A percentile compares a stretch with the other conserved stretches of the same genome.
Conservation (phyloP, 129 eudicot genomes). For the Saposhnikovia divaricata region DNA sequence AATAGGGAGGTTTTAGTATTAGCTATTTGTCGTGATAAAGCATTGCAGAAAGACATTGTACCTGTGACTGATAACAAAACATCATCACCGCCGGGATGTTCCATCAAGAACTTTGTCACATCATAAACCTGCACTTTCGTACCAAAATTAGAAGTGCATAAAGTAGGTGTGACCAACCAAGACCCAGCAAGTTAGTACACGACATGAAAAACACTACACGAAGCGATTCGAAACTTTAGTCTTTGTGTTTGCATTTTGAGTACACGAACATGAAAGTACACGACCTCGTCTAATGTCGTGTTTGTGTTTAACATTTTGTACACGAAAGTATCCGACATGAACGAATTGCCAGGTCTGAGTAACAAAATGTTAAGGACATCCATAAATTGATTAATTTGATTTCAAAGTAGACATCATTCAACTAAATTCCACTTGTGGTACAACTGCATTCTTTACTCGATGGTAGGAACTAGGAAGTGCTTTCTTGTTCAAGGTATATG, state of each 20-base stretch:
- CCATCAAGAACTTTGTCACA: slow-evolving; percentile 90
- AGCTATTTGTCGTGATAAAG: not conserved
- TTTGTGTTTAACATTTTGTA: too few relatives aligned
- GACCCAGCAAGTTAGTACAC: too few relatives aligned
- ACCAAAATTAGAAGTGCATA: not conserved
- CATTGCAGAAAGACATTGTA: slow-evolving; percentile 15
- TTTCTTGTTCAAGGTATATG: not conserved
- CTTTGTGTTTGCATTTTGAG: too few relatives aligned
- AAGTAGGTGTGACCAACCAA: not conserved
- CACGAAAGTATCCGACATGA: too few relatives aligned
- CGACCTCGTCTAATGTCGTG: too few relatives aligned
- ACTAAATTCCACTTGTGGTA: not conserved
- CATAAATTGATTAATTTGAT: not conserved
- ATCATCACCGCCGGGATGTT: slow-evolving; percentile 97
- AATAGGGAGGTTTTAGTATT: not conserved
- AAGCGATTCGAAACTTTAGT: too few relatives aligned
- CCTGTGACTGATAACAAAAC: slow-evolving; percentile 87
- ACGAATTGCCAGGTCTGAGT: not conserved
- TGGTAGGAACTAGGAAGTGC: not conserved
- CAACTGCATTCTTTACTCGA: not conserved
- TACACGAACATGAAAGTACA: too few relatives aligned
- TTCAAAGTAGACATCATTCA: not conserved
- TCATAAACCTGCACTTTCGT: slow-evolving; percentile 64
- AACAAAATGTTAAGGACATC: not conserved
- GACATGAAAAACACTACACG: too few relatives aligned